Conservation (phyloP, 2,329 filamentous ascomycete genomes). For the Botrytis hyacinthi region DNA sequence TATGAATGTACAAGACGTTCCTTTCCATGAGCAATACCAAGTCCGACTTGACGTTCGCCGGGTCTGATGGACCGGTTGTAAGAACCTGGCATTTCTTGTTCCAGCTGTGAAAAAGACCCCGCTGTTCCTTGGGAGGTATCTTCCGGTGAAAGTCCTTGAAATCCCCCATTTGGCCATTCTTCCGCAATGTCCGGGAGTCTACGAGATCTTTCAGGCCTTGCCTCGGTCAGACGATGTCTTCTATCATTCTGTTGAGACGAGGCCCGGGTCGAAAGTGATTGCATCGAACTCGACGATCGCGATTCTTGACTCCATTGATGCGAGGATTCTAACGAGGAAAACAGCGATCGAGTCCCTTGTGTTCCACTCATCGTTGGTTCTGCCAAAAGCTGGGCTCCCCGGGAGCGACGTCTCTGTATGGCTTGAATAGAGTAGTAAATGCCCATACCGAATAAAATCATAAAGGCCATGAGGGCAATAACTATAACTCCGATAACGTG, state of each 20-base stretch:
- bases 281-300: neutral
- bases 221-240: neutral
- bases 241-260: neutral
- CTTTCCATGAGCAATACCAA: slow-evolving; percentile 4
- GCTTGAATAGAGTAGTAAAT: neutral
- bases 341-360: neutral
- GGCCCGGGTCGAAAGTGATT: neutral
- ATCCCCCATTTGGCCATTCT: neutral
- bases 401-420: neutral
- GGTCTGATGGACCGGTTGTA: neutral
- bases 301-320: neutral
- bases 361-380: neutral
- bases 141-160: neutral
- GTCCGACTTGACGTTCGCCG: neutral
- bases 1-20: neutral
- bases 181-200: neutral
- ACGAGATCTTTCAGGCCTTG: neutral
- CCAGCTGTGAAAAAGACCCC: neutral
- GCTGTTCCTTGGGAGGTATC: neutral
- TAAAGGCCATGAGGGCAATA: neutral
- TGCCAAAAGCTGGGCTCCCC: neutral
- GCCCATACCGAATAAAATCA: slow-evolving; percentile 1
- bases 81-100: neutral
- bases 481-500: neutral
- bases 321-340: neutral